Base-by-base conservation (phyloP, 1,284 basidiomycete genomes). In the Takashimella tepidaria region DNA sequence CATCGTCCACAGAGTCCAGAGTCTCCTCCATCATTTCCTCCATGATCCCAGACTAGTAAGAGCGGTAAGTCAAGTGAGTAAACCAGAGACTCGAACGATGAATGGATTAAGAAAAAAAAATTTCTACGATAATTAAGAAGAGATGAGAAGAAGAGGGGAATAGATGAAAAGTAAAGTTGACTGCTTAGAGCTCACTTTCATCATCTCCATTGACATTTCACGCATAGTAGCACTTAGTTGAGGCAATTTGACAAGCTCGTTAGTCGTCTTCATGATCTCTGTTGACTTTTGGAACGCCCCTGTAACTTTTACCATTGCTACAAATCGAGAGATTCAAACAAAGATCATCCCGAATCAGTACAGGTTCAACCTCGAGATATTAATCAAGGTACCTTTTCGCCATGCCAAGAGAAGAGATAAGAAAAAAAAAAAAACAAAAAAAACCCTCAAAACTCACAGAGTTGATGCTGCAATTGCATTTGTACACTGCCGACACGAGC, bases 141-240 rank as follows among this genome's bases (percentile, higher is more conserved):
- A 37, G 16, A 16, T 8, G 31, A 16, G 31, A 37, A 37, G 31
- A 16, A 16, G 8, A 37, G 31, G 31, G 31, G 31, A 37, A 37
- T 8, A 8, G 20, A 20, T 16, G 13, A 11, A 56, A 47, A 47
- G 44, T n/a, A 41, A 44, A 43, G 23, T 22, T 16, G 26, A 49
- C 40, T 3, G 5, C 25, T 27, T 13, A 47, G 13, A 31, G 49
- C 73, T 21, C 56, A 88, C 91, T 83, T 98, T 98, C 61, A 90
- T 97, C 92, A 98, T 97, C 76, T 98, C 95, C 84, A 92, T 89
- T 66, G 87, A 90, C 92, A 98, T 95, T 69, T 97, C 88, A 25
- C 92, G 83, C 96, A 99, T 98, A 0, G 84, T 83, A 60, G 85
- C 86, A 71, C 85, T 89, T 51, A 98, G 84, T 72, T 98, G 90